Evolutionary conservation across 495 filamentous ascomycete genomes (phyloP), one percentile per base, ranked within the genome.

Genomic region (Parachaetomium inaequale): DNA sequence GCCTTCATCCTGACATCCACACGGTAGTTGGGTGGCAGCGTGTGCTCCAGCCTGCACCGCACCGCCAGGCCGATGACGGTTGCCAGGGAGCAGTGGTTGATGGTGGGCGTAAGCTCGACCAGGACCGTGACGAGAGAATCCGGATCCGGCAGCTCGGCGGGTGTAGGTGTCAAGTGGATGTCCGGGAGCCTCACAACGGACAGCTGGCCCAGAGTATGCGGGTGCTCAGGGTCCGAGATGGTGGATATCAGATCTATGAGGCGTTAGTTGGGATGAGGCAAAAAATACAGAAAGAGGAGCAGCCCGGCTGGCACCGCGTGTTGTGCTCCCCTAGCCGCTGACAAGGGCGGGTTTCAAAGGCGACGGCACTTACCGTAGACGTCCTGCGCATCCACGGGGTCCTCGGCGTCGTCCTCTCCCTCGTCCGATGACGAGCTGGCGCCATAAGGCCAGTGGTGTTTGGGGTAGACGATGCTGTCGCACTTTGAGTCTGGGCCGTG

Each of bases 41-140:
- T 87, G 72, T 96, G 89, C 71, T 97, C 92, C 28, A 98, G 81
- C 32, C 95, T 83, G 50, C 96, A 93, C 19, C 94, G 84, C 15
- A 98, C 91, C 17, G 94, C 93, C 7, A 98, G 83, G 3, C 95
- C 94, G 73, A 98, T 98, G 55, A 98, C 92, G 1, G 95, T 98
- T 11, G 94, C 95, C 15, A 98, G 83, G 38, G 90, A 93, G 78
- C 94, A 98, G 69, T 98, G 95, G 21, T 92, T 96, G 69, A 98
- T 91, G 19, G 95, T 98, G n/a, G 94, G 94, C 4, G 94, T 98
- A 55, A 98, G 87, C 66, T 90, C 80, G 31, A 92, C 85, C 7
- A 83, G 75, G 4, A 90, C 87, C 12, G 72, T 75, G 28, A 72
- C 72, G 62, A 84, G 66, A 19, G 75, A 69, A 49, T 78, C 68